Base-by-base conservation (phyloP, 441 rosid genomes). In the Arabidopsis hybrid region DNA sequence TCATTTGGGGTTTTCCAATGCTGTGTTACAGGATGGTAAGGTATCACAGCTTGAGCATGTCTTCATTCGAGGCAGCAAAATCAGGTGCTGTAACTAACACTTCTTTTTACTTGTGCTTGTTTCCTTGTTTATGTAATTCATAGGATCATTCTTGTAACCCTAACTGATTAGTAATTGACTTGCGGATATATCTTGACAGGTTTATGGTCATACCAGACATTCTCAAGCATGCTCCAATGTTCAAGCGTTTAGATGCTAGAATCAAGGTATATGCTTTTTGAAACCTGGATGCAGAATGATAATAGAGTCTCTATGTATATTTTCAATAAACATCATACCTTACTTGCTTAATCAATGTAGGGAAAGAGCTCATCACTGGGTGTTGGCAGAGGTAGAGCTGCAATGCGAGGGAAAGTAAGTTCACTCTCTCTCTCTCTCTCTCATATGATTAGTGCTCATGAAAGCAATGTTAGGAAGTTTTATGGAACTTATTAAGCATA, bases 121-220 rank as follows among this genome's bases (percentile, higher is more conserved):
- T 50, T 43, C 11, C 7, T 68, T 0, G 46, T 21, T 14, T 73
- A n/a, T 45, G 8, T 64, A 50, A 43, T 34, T 62, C 14, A 36
- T 65, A 14, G 34, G n/a, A 39, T 62, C 70, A 7, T 56, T 76
- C 60, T 38, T 42, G 34, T 55, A 43, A 43, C 7, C 34, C 1
- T 46, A 13, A 47, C 26, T 69, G 50, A 56, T 55, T 59, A 12
- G 63, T 59, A 7, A 53, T 38, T 77, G 55, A 60, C 65, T 3
- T 60, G 0, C 53, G 43, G 65, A 53, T 62, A 50, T 46, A 65
- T 78, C 59, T 73, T 34, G 50, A 76, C 79, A 95, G 99, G 87
- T 95, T 93, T 78, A 91, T 95, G 99, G 97, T 95, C 79, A 95
- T 95, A 86, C 98, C 98, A 8, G 99, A 95, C 82, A 95, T 95